A percentile compares a stretch with the other conserved stretches of the same genome.
These are phyloP conservation scores for Xylariaceae sp. DNA, from an alignment of 2,329 filamentous ascomycete species.

Conservation along the genomic window DNA sequence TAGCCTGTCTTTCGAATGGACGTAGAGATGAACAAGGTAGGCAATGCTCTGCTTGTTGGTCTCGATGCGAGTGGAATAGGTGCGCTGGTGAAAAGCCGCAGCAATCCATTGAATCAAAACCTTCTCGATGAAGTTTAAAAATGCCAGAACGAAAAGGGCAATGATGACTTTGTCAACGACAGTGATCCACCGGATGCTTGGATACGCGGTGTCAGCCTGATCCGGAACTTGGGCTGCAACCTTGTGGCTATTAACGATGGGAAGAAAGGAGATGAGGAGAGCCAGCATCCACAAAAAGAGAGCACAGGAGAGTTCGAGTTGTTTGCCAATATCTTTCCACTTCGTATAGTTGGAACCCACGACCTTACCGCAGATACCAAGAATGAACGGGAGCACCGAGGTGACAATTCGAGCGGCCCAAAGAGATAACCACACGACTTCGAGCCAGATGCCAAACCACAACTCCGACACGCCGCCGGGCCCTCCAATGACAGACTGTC, in stretches of 20 bases:
- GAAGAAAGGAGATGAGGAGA: constrained; percentile 79
- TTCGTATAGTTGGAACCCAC: constrained; percentile 83
- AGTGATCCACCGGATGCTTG: constrained; percentile 64
- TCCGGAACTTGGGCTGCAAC: constrained; percentile 31
- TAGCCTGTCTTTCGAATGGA: constrained; percentile 74
- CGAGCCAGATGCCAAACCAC: constrained; percentile 95
- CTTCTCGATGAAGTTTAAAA: constrained; percentile 85
- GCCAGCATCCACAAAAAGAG: constrained; percentile 91
- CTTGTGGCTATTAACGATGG: constrained; percentile 66
- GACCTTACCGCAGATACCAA: constrained; percentile 59
- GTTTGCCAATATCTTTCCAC: constrained; percentile 83
- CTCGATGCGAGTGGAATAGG: constrained; percentile 86
- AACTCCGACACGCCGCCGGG: constrained; percentile 73
- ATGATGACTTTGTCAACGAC: constrained; percentile 84
- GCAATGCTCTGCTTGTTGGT: constrained; percentile 87
- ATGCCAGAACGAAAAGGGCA: constrained; percentile 72
- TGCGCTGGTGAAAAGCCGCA: constrained; percentile 85
- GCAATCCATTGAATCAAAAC: constrained; percentile 93
- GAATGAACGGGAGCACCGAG: constrained; percentile 44
- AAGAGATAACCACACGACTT: constrained; percentile 86
- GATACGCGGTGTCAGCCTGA: constrained; percentile 42
- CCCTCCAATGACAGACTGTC: constrained; percentile 51
- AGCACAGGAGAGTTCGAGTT: constrained; percentile 79
- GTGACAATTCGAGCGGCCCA: constrained; percentile 67
- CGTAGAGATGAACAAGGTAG: constrained; percentile 52